Base-by-base conservation (phyloP, 2,329 filamentous ascomycete species). In the Penicillium palitans region DNA sequence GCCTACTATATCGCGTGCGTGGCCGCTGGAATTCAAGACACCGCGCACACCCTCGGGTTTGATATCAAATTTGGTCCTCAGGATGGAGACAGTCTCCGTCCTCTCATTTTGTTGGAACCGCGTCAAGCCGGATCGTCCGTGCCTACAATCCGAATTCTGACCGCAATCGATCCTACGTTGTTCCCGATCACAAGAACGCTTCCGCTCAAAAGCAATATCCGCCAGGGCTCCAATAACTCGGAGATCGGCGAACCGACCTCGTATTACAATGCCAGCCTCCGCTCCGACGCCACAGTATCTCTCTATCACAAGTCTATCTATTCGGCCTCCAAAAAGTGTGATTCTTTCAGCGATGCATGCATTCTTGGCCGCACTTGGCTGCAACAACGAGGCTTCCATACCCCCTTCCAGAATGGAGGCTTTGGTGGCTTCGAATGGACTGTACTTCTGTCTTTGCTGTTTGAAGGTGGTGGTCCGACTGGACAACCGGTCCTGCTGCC, bases 381-480 rank as follows among this genome's bases (percentile, higher is more conserved):
- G 41, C 87, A 88, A 65, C 93, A 98, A 75, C 86, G 93, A 55
- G 92, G 92, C 0, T 90, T 97, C 64, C 83, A 83, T 17, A 84
- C 90, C 45, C 79, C 83, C 24, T 75, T 92, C n/a, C 81, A 85
- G 2, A 79, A 82, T 44, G 93, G 95, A 45, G 95, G 95, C 0
- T 97, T 99, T 72, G 95, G 95, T 3, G 87, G 91, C 65, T 96
- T 96, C 64, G 95, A 99, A 72, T 98, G 91, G 91, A 84, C 90
- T 0, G 79, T 86, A n/a, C 78, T 95, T 49, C 84, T 93, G 71
- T 90, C 93, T 33, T 80, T 96, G 15, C 79, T 98, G 2, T 80
- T 98, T 42, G 87, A 91, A 72, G 86, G 85, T n/a, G 90, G 90
- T 27, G 89, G 87, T 7, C 83, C 85, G 7, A 88, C 87, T 59